Base-by-base conservation (phyloP, 306 rosid genomes). In the Fagus crenata region DNA sequence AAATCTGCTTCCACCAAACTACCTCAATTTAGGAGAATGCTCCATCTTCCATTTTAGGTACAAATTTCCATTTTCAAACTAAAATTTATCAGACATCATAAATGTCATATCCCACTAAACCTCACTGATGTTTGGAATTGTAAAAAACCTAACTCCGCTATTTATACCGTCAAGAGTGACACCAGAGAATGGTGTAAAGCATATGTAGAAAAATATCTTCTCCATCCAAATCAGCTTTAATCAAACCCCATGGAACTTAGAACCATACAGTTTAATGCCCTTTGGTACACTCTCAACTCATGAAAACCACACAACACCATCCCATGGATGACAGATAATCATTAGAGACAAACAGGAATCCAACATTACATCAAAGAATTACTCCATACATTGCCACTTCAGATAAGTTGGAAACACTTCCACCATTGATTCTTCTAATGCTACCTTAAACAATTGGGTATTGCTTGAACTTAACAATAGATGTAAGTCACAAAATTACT, bases 401-500 rank as follows among this genome's bases (percentile, higher is more conserved):
- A 42, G 59, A 70, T 31, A 4, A 69, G 71, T 53, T 58, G 32
- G 11, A 46, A 46, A 46, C 14, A 64, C 67, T 69, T 49, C 61
- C 64, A 64, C 81, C 76, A 78, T 60, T 74, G 61, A 56, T 49
- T 59, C 61, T 41, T 42, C 80, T 7, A 37, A 61, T 14, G 65
- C 73, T 83, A 84, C 67, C 55, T 75, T 63, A 78, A 75, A 33
- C 18, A 58, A 61, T 69, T 18, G 77, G 67, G 59, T 33, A 49
- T 41, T 32, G 49, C 56, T 67, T 51, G 77, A 67, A 33, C 69
- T 74, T 71, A 37, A 72, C 69, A 78, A 76, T 33, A 61, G 64
- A 70, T 64, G 53, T 36, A 75, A 46, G 76, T 76, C 53, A 67
- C 77, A 46, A 22, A 22, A 71, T 58, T 55, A 82, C 32, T 54